Evolutionary conservation across 108 stramenopile genomes (phyloP).

Genomic region (Nannochloropsis salina): DNA sequence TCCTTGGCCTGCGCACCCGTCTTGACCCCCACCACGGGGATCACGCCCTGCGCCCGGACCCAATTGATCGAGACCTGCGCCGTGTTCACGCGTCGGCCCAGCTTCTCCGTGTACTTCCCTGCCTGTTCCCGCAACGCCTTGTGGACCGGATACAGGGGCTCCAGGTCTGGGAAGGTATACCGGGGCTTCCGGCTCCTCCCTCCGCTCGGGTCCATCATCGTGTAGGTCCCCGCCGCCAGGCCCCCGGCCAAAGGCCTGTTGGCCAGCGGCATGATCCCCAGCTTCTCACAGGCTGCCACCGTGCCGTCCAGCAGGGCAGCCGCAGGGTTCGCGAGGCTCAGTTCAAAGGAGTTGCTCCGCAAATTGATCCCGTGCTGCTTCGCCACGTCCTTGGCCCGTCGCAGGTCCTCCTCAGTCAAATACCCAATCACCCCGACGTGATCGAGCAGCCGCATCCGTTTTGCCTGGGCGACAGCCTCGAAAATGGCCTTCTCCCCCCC

Average conservation of each 20-base stretch:
- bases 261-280: constrained; percentile 34
- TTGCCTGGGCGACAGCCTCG: constrained; percentile 2
- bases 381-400: not conserved
- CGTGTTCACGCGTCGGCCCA: constrained; percentile 22
- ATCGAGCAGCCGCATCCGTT: not conserved
- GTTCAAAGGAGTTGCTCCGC: not conserved
- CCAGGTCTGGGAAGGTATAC: constrained; percentile 35
- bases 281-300: constrained; percentile 21
- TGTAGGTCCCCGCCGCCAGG: constrained; percentile 35
- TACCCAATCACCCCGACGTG: not conserved
- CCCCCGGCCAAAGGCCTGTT: constrained; percentile 41
- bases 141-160: constrained; percentile 34
- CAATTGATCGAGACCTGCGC: not conserved
- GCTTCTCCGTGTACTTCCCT: constrained; percentile 29
- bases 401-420: not conserved
- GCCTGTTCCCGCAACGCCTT: constrained; percentile 33
- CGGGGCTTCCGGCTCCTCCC: constrained; percentile 32
- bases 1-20: constrained; percentile 35
- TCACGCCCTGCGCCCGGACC: constrained; percentile 31
- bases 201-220: constrained; percentile 35
- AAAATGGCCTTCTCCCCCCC: not conserved
- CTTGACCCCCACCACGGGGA: constrained; percentile 38
- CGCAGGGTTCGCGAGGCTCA: not conserved
- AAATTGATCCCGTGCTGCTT: not conserved
- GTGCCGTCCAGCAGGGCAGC: constrained; percentile 19